Conservation (phyloP, 352 stramenopile genomes). For the Globisporangium camurandrum region DNA sequence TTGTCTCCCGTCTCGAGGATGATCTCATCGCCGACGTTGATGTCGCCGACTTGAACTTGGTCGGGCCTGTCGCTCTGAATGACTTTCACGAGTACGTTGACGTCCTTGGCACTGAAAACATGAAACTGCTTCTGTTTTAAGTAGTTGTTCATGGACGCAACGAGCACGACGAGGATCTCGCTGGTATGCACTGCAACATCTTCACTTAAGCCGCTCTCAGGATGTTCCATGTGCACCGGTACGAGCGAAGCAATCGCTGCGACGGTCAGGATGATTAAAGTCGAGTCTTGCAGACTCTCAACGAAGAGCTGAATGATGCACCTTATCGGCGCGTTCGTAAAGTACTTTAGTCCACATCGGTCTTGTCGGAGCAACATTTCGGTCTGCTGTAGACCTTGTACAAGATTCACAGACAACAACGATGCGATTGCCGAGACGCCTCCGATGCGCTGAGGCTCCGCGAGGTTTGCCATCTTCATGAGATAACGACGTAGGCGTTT, state of each 20-base stretch:
- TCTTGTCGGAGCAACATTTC: slow-evolving; percentile 46
- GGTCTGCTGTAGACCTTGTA: slow-evolving; percentile 48
- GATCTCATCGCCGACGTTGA: slow-evolving; percentile 85
- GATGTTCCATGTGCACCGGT: slow-evolving; percentile 72
- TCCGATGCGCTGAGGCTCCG: slow-evolving; percentile 50
- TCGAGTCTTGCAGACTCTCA: slow-evolving; percentile 87
- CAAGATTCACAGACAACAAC: slow-evolving; percentile 61
- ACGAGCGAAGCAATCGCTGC: slow-evolving; percentile 81
- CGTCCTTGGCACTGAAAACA: slow-evolving; percentile 79
- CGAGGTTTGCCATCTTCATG: slow-evolving; percentile 74
- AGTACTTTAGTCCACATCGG: slow-evolving; percentile 55
- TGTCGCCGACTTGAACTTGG: slow-evolving; percentile 60
- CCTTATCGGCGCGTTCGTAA: slow-evolving; percentile 76
- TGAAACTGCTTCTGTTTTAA: slow-evolving; percentile 91
- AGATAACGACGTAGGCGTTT: too few relatives aligned
- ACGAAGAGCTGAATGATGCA: slow-evolving; percentile 73
- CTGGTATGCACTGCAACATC: slow-evolving; percentile 91
- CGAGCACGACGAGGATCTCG: slow-evolving; percentile 91
- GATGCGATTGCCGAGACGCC: slow-evolving; percentile 42
- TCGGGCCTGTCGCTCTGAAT: slow-evolving; percentile 56
- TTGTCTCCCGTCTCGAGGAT: slow-evolving; percentile 90
- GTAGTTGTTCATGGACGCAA: slow-evolving; percentile 96
- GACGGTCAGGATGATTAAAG: slow-evolving; percentile 85
- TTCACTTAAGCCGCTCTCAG: slow-evolving; percentile 89
- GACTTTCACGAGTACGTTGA: slow-evolving; percentile 84